Evolutionary conservation across 768 basidiomycete species (phyloP), one percentile per base, ranked within the genome.

Genomic region (Suillus sp.): DNA sequence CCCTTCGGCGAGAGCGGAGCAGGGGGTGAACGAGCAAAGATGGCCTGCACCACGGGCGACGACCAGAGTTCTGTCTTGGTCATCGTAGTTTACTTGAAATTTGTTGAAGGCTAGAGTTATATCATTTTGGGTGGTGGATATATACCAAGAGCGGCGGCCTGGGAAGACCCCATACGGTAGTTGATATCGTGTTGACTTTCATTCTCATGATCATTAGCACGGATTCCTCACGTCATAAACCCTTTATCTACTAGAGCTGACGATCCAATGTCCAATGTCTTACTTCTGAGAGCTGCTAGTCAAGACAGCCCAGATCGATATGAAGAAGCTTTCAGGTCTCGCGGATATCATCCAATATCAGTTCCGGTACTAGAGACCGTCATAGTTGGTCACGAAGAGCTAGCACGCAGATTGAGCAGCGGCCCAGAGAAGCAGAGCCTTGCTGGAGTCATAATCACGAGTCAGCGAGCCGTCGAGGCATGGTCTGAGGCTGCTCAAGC

Each of bases 371-470:
- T 94, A 50, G 86, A 92, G 71, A 92, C 92, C 0, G 75, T 79
- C 8, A 73, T 84, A 50, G 79, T 80, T 22, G 85, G 91, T 67
- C 64, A 83, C 13, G 70, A 78, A 0, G 54, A 62, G 14, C 80
- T 96, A 14, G 69, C 73, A 34, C 66, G 74, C 18, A 73, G 83
- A 57, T 72, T 91, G 20, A 59, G 66, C 1, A 47, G 62, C 8
- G 84, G 83, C 0, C 81, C 84, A 2, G 37, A 51, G 1, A 59
- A 27, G 2, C 64, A 71, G 22, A 67, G 64, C 22, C 76, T 83
- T 62, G 74, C 73, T 8, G 93, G 89, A 6, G 88, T 93, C 7
- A 82, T 95, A 54, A 69, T 95, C 25, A 96, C 94, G 3, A 94
- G 92, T 69, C 87, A 84, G 35, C 79, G 95, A 32, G 86, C 89